Percentiles rank a stretch among this genome's conserved stretches.
Conservation (phyloP, 2,329 filamentous ascomycete species). For the Cordyceps militaris region DNA sequence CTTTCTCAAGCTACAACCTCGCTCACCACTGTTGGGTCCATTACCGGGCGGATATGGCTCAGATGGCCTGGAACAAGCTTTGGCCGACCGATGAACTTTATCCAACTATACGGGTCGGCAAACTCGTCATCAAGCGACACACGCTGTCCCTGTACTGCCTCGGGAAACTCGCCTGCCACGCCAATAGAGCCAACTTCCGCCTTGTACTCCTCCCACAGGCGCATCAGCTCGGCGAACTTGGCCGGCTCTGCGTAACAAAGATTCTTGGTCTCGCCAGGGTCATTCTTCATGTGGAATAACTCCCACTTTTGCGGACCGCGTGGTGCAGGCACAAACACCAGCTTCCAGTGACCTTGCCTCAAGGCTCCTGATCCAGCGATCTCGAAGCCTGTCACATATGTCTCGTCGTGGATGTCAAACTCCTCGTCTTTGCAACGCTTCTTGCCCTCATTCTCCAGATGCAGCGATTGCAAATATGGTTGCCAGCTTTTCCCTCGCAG, state of each 20-base stretch:
- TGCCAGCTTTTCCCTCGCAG: slow-evolving; percentile 37
- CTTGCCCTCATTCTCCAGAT: not conserved
- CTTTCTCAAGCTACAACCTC: not conserved
- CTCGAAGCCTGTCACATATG: slow-evolving; percentile 30
- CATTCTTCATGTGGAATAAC: slow-evolving; percentile 23
- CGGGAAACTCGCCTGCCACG: slow-evolving; percentile 12
- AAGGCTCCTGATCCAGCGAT: slow-evolving; percentile 27
- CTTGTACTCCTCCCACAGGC: slow-evolving; percentile 28
- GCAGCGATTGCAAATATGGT: not conserved
- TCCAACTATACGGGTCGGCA: slow-evolving; percentile 11
- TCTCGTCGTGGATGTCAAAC: slow-evolving; percentile 21
- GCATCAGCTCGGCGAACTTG: slow-evolving; percentile 24
- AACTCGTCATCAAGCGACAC: slow-evolving; percentile 9
- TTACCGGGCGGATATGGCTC: slow-evolving; percentile 2
- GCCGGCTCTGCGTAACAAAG: slow-evolving; percentile 18
- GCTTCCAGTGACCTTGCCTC: slow-evolving; percentile 29
- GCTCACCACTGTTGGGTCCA: slow-evolving; percentile 2
- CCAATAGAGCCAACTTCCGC: slow-evolving; percentile 9
- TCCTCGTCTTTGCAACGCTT: not conserved
- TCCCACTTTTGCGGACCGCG: slow-evolving; percentile 23
- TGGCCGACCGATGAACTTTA: slow-evolving; percentile 10
- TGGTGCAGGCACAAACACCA: slow-evolving; percentile 23
- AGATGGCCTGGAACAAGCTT: slow-evolving; percentile 1
- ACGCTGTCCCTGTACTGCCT: slow-evolving; percentile 8
- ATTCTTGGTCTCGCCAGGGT: slow-evolving; percentile 25